Conservation (phyloP, 345 rosid genomes). For the Salix purpurea region DNA sequence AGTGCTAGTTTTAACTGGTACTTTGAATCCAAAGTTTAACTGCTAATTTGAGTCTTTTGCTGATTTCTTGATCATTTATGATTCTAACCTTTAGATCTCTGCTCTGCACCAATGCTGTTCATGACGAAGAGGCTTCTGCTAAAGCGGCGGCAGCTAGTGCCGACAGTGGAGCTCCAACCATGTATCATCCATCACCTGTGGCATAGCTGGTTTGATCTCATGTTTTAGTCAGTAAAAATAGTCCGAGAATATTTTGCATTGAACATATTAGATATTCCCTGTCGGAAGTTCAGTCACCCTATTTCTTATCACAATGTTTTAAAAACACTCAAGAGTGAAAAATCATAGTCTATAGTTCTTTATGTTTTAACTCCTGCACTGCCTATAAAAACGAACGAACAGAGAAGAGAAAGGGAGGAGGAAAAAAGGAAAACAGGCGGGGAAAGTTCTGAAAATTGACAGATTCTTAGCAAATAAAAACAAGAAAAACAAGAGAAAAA, state of each 20-base stretch:
- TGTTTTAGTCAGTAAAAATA: constrained; percentile 11
- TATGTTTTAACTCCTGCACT: too few relatives aligned
- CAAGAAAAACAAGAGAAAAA: too few relatives aligned
- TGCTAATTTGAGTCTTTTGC: constrained; percentile 1
- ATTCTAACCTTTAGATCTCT: constrained; percentile 36
- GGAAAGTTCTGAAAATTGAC: too few relatives aligned
- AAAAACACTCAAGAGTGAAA: not conserved
- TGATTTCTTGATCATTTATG: not conserved
- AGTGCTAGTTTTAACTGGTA: not conserved
- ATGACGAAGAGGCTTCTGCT: constrained; percentile 78
- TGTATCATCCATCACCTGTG: constrained; percentile 40
- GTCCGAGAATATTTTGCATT: constrained; percentile 2
- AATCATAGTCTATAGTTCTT: not conserved
- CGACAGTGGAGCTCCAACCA: constrained; percentile 72
- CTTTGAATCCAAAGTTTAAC: not conserved
- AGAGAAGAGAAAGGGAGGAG: too few relatives aligned
- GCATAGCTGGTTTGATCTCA: constrained; percentile 27
- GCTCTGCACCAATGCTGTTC: constrained; percentile 42
- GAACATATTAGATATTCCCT: not conserved
- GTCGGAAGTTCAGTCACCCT: not conserved
- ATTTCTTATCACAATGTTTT: not conserved
- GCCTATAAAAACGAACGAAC: too few relatives aligned
- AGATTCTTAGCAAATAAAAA: too few relatives aligned
- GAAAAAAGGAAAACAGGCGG: too few relatives aligned
- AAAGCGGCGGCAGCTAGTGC: constrained; percentile 61